These are phyloP conservation scores for Truncatella angustata DNA, from an alignment of 2,329 filamentous ascomycete genomes.

Conservation along the genomic window DNA sequence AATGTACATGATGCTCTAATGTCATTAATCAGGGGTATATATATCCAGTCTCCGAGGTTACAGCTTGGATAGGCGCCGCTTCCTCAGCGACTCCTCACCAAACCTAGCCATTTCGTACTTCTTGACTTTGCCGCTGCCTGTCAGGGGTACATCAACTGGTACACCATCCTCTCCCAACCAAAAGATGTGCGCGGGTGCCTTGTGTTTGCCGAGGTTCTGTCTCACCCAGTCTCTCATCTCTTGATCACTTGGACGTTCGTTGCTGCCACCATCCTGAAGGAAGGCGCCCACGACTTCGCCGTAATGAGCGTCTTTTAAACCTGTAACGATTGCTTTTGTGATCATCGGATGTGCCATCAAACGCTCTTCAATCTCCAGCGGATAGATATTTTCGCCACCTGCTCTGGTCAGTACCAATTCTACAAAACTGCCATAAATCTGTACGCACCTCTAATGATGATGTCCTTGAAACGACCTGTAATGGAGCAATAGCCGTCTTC, in stretches of 20 bases:
- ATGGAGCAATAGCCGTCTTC: conserved; percentile 69
- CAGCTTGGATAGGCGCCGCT: conserved; percentile 44
- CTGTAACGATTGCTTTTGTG: conserved; percentile 65
- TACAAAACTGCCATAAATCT: not conserved
- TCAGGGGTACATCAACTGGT: conserved; percentile 56
- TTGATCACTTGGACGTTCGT: conserved; percentile 42
- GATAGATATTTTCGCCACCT: conserved; percentile 73
- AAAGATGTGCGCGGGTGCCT: conserved; percentile 72
- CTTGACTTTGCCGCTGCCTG: conserved; percentile 70
- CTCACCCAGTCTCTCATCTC: conserved; percentile 64
- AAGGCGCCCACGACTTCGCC: conserved; percentile 73
- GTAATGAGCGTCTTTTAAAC: conserved; percentile 67
- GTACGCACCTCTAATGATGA: conserved; percentile 65
- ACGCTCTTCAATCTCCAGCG: conserved; percentile 72
- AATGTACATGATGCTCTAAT: no score
- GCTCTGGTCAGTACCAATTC: not conserved
- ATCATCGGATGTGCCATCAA: conserved; percentile 64
- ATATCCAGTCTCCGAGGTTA: conserved; percentile 27
- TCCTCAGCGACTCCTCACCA: conserved; percentile 53
- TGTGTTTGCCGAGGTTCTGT: conserved; percentile 61
- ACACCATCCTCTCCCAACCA: conserved; percentile 67
- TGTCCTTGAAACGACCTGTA: conserved; percentile 76
- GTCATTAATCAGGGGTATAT: no score
- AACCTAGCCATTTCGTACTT: conserved; percentile 63
- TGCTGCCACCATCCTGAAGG: conserved; percentile 35